Conservation (phyloP, 2,329 filamentous ascomycete species). For the Aspergillus puulaauensis region DNA sequence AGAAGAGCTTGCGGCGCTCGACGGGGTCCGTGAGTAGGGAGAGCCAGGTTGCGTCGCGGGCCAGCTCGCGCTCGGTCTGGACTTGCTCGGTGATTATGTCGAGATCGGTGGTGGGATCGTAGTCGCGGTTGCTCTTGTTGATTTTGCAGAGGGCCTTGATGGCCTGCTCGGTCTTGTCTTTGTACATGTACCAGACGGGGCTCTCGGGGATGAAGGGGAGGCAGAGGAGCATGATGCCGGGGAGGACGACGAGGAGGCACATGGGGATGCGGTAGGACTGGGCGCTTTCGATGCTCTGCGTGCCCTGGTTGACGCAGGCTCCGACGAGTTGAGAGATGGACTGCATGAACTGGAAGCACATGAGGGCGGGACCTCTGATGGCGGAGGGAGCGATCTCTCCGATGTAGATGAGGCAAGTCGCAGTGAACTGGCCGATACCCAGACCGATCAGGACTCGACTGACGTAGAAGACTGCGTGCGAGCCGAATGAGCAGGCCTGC, state of each 20-base stretch:
- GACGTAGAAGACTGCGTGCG: constrained; percentile 26
- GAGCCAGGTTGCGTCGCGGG: constrained; percentile 38
- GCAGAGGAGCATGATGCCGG: constrained; percentile 22
- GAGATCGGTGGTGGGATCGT: constrained; percentile 30
- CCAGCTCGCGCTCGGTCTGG: constrained; percentile 23
- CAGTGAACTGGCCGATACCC: constrained; percentile 33
- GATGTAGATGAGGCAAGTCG: constrained; percentile 33
- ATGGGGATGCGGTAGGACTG: constrained; percentile 30
- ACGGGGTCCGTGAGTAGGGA: constrained; percentile 45
- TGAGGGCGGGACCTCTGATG: constrained; percentile 28
- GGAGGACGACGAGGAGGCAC: constrained; percentile 25
- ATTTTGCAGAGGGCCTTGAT: constrained; percentile 34
- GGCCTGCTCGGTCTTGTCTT: constrained; percentile 28
- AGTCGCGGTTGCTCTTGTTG: constrained; percentile 31
- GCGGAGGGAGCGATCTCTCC: constrained; percentile 30
- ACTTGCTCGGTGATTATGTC: constrained; percentile 21
- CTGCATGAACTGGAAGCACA: constrained; percentile 32
- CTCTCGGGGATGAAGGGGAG: constrained; percentile 28
- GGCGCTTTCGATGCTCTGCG: constrained; percentile 21
- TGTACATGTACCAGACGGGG: constrained; percentile 34
- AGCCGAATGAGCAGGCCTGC: constrained; percentile 22
- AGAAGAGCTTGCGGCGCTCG: constrained; percentile 50
- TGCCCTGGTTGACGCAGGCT: constrained; percentile 30
- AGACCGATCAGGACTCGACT: constrained; percentile 29
- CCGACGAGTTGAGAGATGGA: constrained; percentile 29